Evolutionary conservation across 805 yeast species (phyloP), one percentile per base, ranked within the genome.

Genomic region (Wickerhamomyces silvicola): DNA sequence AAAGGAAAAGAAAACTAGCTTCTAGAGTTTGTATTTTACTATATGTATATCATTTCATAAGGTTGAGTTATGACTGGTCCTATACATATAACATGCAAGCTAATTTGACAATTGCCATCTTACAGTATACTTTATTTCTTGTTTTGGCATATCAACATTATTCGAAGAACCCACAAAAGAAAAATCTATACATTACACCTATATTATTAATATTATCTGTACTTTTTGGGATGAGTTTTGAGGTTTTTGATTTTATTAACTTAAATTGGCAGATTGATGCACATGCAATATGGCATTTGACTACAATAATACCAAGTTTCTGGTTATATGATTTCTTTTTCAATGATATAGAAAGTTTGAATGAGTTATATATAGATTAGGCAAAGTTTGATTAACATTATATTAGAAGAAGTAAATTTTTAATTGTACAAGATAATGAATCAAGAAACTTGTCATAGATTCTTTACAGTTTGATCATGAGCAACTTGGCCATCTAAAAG

Each of bases 21-120:
- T 56, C 71, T 0, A 27, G 52, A 0, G 35, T 58, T 0, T 75
- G 84, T 32, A 34, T 66, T 0, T 35, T 61, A 0, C 69, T 81
- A 18, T 86, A 83, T 43, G 15, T 64, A 1, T 60, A 64, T 11
- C 98, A 90, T 55, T 63, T 92, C 10, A 51, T 70, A 21, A 68
- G 90, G 38, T 61, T 92, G 21, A 60, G 69, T 27, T 53, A 71
- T 9, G 81, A 80, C 43, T 90, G 96, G 90, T 81, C 86, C 36
- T 90, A 90, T 58, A 79, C 94, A 2, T 92, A 92, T 56, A 90
- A 90, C 59, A 90, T 92, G 97, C 70, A 73, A 42, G 94, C 92
- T 18, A 90, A 92, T 48, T 78, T 92, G 2, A 55, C 70, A 1
- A 70, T 86, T 31, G 98, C 97, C 0, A 35, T 87, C 4, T 39